phyloP scores from a whole-genome alignment of 176 grass and related monocot species.

The Areca catechu region DNA sequence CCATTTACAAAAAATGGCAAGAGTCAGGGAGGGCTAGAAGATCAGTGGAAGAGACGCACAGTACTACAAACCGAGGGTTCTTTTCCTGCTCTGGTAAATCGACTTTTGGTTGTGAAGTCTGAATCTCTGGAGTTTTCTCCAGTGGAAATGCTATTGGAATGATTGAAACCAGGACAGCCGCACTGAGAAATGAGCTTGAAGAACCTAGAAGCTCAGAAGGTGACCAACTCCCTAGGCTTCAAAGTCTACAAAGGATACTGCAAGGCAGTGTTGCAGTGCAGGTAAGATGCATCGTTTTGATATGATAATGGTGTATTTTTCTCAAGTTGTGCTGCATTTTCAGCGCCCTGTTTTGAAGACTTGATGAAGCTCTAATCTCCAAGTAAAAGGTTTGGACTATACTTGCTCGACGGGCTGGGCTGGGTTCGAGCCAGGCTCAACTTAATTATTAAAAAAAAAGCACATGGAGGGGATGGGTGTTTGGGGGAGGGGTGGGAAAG shows the following conservation, averaged over 20 bases:
- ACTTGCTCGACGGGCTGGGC: too few species aligned
- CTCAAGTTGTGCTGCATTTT: too few species aligned
- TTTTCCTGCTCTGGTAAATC: conserved; percentile 91
- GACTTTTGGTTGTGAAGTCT: conserved; percentile 72
- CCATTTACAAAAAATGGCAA: conserved; percentile 99
- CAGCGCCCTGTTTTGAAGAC: too few species aligned
- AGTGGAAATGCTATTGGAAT: conserved; percentile 99
- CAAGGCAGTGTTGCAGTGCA: conserved; percentile 99
- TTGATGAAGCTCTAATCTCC: too few species aligned
- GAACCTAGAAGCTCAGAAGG: conserved; percentile 94
- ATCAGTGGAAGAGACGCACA: conserved; percentile 96
- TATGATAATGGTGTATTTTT: too few species aligned
- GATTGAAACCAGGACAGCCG: conserved; percentile 95
- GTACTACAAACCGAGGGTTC: conserved; percentile 88
- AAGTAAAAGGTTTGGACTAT: too few species aligned
- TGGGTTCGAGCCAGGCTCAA: too few species aligned
- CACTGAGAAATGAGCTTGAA: conserved; percentile 95
- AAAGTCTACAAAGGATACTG: conserved; percentile 94
- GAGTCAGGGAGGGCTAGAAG: conserved; percentile 89
- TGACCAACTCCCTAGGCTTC: conserved; percentile 90
- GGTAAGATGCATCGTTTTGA: conserved; percentile 31
- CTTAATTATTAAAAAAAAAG: too few species aligned
- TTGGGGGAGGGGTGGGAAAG: too few species aligned
- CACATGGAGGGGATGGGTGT: too few species aligned
- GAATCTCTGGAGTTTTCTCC: conserved; percentile 96